phyloP scores from a whole-genome alignment of 169 alveolate species.

The Cryptosporidium andersoni region DNA sequence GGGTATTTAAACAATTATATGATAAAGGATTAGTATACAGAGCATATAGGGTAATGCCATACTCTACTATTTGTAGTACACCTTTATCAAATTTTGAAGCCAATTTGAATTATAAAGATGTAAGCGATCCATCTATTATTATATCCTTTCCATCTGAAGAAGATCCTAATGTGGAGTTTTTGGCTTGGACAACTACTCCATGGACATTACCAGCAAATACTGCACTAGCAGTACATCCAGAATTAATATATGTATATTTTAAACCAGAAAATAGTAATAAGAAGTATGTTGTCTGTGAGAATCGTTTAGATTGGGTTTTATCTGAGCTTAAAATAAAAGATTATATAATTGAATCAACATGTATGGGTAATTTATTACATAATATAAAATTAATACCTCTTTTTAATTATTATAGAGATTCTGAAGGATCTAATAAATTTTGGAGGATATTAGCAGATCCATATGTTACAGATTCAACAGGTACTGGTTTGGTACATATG shows the following conservation, averaged over 20 bases:
- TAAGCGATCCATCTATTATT: constrained; percentile 94
- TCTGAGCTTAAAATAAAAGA: constrained; percentile 74
- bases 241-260: constrained; percentile 88
- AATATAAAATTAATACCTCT: constrained; percentile 87
- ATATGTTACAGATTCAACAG: constrained; percentile 93
- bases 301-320: constrained; percentile 80
- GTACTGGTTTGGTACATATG: constrained; percentile 98
- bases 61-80: constrained; percentile 94
- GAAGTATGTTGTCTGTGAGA: constrained; percentile 87
- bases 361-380: constrained; percentile 88
- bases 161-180: constrained; percentile 80
- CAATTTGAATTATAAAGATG: constrained; percentile 93
- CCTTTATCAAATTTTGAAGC: constrained; percentile 97
- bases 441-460: constrained; percentile 86
- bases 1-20: constrained; percentile 90
- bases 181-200: constrained; percentile 99
- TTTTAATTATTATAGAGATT: constrained; percentile 84
- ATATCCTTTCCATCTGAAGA: constrained; percentile 90
- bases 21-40: constrained; percentile 93
- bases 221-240: constrained; percentile 94
- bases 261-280: constrained; percentile 77
- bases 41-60: constrained; percentile 99
- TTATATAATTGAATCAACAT: constrained; percentile 77
- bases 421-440: constrained; percentile 73
- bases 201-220: constrained; percentile 99